Evolutionary conservation across 148 eudicot species (phyloP).

Genomic region (Heliosperma pusillum): DNA sequence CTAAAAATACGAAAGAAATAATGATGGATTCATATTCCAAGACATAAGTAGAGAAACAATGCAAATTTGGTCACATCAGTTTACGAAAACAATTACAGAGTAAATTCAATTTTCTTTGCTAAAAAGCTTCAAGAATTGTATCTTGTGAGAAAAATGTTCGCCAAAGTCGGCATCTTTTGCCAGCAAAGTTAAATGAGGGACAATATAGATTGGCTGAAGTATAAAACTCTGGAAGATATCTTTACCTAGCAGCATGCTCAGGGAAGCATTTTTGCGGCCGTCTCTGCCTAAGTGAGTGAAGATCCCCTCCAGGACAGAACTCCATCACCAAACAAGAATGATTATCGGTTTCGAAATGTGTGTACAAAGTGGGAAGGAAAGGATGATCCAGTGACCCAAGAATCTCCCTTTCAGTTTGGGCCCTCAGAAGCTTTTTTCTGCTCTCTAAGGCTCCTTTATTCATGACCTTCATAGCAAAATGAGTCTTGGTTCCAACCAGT

Average conservation of each 20-base stretch:
- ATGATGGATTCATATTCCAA: not conserved
- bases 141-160: too few relatives aligned
- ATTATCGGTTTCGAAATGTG: conserved; percentile 75
- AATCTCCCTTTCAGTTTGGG: conserved; percentile 80
- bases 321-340: conserved; percentile 83
- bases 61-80: not conserved
- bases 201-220: not conserved
- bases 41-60: not conserved
- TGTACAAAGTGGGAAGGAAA: conserved; percentile 73
- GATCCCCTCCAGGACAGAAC: conserved; percentile 87
- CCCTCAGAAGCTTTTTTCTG: conserved; percentile 69
- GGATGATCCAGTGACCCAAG: conserved; percentile 78
- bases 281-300: conserved; percentile 73
- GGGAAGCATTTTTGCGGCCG: conserved; percentile 68
- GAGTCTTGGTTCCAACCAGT: conserved; percentile 56
- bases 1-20: not conserved
- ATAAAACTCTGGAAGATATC: not conserved
- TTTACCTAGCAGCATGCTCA: conserved; percentile 74
- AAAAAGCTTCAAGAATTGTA: not conserved
- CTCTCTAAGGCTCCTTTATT: conserved; percentile 72
- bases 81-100: not conserved
- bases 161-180: not conserved
- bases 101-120: not conserved
- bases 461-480: conserved; percentile 89
- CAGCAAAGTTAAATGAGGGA: not conserved